Conservation (phyloP, 495 filamentous ascomycete species). For the Hapsidospora chrysogenum region DNA sequence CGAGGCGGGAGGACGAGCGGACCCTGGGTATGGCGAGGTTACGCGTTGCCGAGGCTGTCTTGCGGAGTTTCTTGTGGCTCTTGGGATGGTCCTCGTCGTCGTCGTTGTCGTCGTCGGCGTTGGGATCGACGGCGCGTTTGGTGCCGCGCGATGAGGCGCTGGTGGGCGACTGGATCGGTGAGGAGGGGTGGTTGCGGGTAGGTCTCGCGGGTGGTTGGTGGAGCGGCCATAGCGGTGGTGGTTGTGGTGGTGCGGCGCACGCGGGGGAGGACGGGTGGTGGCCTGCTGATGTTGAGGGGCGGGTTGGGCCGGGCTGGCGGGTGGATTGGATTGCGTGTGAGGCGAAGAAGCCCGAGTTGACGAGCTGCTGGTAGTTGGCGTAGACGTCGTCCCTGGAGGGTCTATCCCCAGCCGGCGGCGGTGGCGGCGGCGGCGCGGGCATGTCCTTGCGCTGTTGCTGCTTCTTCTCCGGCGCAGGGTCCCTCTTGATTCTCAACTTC, state of each 20-base stretch:
- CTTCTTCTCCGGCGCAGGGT: constrained; percentile 3
- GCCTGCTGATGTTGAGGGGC: constrained; percentile 1
- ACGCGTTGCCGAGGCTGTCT: constrained; percentile 1
- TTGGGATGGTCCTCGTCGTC: constrained; percentile 10
- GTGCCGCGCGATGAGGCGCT: constrained; percentile 8
- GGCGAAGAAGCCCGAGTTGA: constrained; percentile 29
- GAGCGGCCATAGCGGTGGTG: constrained; percentile 1
- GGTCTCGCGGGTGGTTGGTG: constrained; percentile 1
- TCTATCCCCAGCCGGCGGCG: constrained; percentile 7
- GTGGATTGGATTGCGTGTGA: constrained; percentile 29
- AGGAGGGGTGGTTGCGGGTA: neutral
- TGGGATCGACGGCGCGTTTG: constrained; percentile 11
- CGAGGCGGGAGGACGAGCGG: constrained; percentile 4
- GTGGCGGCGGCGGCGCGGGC: constrained; percentile 1
- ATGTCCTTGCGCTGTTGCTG: constrained; percentile 9
- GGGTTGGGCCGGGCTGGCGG: constrained; percentile 14
- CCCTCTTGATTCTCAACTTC: neutral
- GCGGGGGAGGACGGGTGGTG: constrained; percentile 6
- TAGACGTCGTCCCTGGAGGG: constrained; percentile 27
- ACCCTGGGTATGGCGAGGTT: constrained; percentile 2
- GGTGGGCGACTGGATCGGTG: neutral
- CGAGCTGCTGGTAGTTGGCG: constrained; percentile 24
- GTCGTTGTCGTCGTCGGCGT: constrained; percentile 3
- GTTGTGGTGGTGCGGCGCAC: too few relatives aligned
- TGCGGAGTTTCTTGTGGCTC: constrained; percentile 20